Evolutionary conservation across 2,329 filamentous ascomycete species (phyloP).

Genomic region (Didymella lethalis): DNA sequence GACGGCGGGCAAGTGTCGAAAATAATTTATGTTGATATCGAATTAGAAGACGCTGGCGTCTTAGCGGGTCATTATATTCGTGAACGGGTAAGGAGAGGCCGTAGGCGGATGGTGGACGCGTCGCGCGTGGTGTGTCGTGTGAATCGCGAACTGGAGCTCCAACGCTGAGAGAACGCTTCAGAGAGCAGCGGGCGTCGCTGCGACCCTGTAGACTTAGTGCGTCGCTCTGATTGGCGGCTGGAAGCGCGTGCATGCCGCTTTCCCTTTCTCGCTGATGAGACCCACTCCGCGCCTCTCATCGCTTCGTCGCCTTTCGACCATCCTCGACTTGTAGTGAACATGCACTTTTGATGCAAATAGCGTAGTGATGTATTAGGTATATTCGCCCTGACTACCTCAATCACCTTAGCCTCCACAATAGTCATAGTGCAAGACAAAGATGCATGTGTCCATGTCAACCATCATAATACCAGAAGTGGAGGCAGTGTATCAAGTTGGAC

Average conservation of each 20-base stretch:
- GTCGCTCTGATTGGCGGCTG: constrained; percentile 6
- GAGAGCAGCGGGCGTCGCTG: constrained; percentile 14
- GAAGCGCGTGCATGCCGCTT: background rate
- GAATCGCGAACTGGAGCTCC: constrained; percentile 39
- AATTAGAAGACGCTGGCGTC: constrained; percentile 33
- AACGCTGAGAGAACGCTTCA: constrained; percentile 21
- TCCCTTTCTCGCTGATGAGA: background rate
- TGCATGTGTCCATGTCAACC: background rate
- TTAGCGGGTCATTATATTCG: constrained; percentile 42
- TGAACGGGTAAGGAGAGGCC: constrained; percentile 35
- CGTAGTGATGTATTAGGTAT: background rate
- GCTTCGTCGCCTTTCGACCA: constrained; percentile 5
- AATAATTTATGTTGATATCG: constrained; percentile 32
- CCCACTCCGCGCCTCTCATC: constrained; percentile 11
- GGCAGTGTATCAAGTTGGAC: background rate
- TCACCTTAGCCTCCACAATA: background rate
- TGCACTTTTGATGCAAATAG: background rate
- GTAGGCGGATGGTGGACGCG: constrained; percentile 40
- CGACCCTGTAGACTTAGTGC: constrained; percentile 15
- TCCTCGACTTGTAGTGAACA: background rate
- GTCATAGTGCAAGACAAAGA: background rate
- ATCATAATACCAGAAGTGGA: background rate
- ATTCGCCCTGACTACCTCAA: background rate
- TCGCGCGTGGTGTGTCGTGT: constrained; percentile 40
- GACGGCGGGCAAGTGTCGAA: constrained; percentile 20